phyloP scores from a whole-genome alignment of 345 rosid species.

The Conringia planisiliqua region DNA sequence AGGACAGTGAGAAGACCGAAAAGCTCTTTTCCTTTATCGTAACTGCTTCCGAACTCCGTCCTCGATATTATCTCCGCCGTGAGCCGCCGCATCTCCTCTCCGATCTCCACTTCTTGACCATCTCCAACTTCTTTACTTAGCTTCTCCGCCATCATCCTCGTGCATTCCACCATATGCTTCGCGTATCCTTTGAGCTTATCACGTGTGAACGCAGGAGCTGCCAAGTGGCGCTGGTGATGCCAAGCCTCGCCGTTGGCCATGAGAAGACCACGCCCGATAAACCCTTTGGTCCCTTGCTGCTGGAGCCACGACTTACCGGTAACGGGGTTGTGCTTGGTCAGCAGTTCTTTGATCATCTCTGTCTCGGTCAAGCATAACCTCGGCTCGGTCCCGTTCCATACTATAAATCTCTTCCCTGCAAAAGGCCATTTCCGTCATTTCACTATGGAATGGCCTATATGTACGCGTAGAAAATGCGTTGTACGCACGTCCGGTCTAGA shows the following conservation, averaged over 20 bases:
- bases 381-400: constrained; percentile 90
- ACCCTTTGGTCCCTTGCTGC: constrained; percentile 83
- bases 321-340: constrained; percentile 60
- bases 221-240: constrained; percentile 56
- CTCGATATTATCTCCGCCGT: constrained; percentile 87
- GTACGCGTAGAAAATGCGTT: not conserved
- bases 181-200: constrained; percentile 77
- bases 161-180: constrained; percentile 83
- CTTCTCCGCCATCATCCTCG: constrained; percentile 52
- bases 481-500: not conserved
- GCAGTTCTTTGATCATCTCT: constrained; percentile 68
- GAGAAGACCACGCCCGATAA: constrained; percentile 74
- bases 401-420: constrained; percentile 78
- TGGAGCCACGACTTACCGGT: constrained; percentile 94
- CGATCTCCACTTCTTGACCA: constrained; percentile 75
- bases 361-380: constrained; percentile 77
- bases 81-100: constrained; percentile 65
- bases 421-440: constrained; percentile 6
- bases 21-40: constrained; percentile 78
- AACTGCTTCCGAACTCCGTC: constrained; percentile 75
- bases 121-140: constrained; percentile 56
- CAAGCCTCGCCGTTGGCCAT: constrained; percentile 74
- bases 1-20: constrained; percentile 58
- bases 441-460: not conserved
- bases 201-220: constrained; percentile 59